Conservation (phyloP, 1,284 basidiomycete genomes). For the Pseudozyma pruni region DNA sequence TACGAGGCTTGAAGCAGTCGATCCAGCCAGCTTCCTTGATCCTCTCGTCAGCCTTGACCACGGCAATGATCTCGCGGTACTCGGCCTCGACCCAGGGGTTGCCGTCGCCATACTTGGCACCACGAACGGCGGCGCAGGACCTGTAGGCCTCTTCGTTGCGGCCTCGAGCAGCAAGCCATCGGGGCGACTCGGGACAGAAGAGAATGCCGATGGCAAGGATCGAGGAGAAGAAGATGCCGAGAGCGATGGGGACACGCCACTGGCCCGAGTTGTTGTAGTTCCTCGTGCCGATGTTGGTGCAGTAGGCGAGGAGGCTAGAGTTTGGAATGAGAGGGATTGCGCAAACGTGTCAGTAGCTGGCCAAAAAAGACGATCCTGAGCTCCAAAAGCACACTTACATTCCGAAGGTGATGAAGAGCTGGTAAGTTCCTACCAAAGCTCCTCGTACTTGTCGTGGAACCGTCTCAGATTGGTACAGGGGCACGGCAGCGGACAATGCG, state of each 20-base stretch:
- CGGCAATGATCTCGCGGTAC: constrained; percentile 61
- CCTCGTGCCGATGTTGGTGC: constrained; percentile 63
- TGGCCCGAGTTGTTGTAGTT: constrained; percentile 68
- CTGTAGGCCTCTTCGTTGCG: constrained; percentile 72
- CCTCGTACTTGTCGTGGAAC: constrained; percentile 82
- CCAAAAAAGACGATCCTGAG: too few relatives aligned
- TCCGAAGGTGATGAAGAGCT: constrained; percentile 71
- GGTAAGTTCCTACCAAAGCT: constrained; percentile 76
- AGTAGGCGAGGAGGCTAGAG: constrained; percentile 80
- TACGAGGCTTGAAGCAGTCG: constrained; percentile 60
- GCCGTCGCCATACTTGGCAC: constrained; percentile 68
- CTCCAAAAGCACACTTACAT: too few relatives aligned
- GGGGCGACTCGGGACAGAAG: constrained; percentile 81
- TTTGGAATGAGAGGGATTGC: too few relatives aligned
- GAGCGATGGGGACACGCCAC: constrained; percentile 78
- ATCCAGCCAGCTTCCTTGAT: constrained; percentile 47
- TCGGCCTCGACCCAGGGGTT: constrained; percentile 63
- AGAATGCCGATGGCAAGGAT: constrained; percentile 77
- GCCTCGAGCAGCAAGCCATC: constrained; percentile 74
- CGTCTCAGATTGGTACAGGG: constrained; percentile 79
- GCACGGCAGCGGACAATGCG: constrained; percentile 76
- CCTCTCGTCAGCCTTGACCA: constrained; percentile 45
- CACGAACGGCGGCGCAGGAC: constrained; percentile 74
- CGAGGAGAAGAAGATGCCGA: constrained; percentile 78
- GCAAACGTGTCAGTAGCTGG: too few relatives aligned